Base-by-base conservation (phyloP, 2,329 filamentous ascomycete species). In the Penicillium aurantiogriseum region DNA sequence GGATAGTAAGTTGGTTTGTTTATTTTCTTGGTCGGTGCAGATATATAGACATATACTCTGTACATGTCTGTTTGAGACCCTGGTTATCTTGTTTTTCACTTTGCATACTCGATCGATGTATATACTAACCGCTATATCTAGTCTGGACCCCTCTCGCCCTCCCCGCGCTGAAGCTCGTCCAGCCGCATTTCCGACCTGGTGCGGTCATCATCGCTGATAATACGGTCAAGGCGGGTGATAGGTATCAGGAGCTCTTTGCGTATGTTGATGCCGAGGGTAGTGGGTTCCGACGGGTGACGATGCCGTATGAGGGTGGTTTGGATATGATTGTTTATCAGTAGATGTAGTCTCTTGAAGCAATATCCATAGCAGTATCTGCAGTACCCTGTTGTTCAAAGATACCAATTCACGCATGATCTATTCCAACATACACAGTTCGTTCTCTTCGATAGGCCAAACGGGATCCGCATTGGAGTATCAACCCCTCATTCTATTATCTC, bases 141-240 rank as follows among this genome's bases (percentile, higher is more conserved):
- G 82, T 86, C 51, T 86, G 83, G 83, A 77, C 82, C 0, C 74
- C 78, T 0, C 68, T 86, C 51, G 81, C 81, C 2, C 71, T 86
- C 21, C 83, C 83, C 0, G 54, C 53, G 2, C 13, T 65, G 33
- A 63, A 64, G 49, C 50, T 63, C 8, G 60, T 63, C 13, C 55
- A 63, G 53, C 62, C 60, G 6, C 21, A 48, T 19, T 27, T 64
- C 15, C 31, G 60, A 4, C 57, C 60, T 29, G 62, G 63, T 2
- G 58, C 63, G 2, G 59, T 63, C 17, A 61, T 64, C 13, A 42
- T 64, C 19, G 62, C 35, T 7, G 63, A 65, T 48, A 65, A 65
- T 42, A 65, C 63, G 1, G 6, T 59, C 8, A 61, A 49, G 45
- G 51, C 55, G 27, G 43, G 9, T 39, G 46, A 51, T 36, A 50